Evolutionary conservation across 2,329 filamentous ascomycete species (phyloP), one percentile per base, ranked within the genome.

Genomic region (Exophiala sideris): DNA sequence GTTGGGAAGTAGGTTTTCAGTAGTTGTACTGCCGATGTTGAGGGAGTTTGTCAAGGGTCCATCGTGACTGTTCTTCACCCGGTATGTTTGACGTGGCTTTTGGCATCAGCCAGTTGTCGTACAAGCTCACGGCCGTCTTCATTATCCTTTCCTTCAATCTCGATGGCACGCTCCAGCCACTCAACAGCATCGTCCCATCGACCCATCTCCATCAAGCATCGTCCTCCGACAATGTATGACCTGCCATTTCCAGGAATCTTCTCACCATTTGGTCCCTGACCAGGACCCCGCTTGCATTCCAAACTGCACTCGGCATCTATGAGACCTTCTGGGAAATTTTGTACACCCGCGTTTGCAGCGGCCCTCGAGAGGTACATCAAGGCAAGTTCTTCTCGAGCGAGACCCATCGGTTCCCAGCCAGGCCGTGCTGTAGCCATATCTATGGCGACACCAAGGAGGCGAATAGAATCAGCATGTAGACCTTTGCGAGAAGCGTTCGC

Each of bases 181-280:
- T 86, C 84, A 65, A 78, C 78, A 1, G 91, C 91, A 81, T 97
- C 92, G 51, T 88, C 84, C 66, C 89, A 74, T 57, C 92, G 73
- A 1, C 88, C 87, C 94, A 97, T 97, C 82, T 99, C 94, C 62
- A 87, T 73, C 67, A 97, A 72, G 68, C 90, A 95, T 75, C 84
- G 85, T 8, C 89, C 94, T 58, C 89, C 79, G 58, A 94, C 79
- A 86, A 90, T 96, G 90, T 92, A 97, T 0, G 86, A 91, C 82
- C 97, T 97, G 1, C 89, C 85, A 71, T 99, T 97, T 36, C 87
- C 91, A 62, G 85, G 82, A 5, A 59, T 41, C 32, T 51, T 61
- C 48, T 64, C 57, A 11, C 62, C 61, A 35, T 63, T 59, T 8
- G 62, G 62, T 10, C 58, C 58, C 32, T 56, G 52, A 32, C 57